These are phyloP conservation scores for Triticum monococcum DNA, from an alignment of 176 grass and related monocot species.

Conservation along the genomic window DNA sequence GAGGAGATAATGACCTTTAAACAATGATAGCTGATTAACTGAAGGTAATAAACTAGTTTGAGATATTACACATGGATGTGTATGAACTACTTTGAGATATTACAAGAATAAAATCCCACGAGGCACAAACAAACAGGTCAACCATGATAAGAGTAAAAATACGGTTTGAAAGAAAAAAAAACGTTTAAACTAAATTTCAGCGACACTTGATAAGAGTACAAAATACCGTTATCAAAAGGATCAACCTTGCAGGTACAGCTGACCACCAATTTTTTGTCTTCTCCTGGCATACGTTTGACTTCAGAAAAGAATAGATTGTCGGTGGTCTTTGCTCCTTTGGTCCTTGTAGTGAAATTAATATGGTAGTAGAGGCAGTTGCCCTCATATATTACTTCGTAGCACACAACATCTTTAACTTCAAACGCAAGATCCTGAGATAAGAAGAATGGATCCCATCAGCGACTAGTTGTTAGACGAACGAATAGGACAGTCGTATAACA, in stretches of 20 bases:
- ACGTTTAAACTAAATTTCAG: not conserved
- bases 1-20: too few species aligned
- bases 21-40: too few species aligned
- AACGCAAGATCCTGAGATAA: not conserved
- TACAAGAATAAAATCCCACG: not conserved
- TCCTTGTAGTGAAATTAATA: slow-evolving; percentile 1
- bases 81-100: not conserved
- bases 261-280: not conserved
- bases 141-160: too few species aligned
- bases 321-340: not conserved
- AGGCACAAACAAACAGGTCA: not conserved
- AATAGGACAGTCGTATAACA: too few species aligned
- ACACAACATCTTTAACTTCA: not conserved
- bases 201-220: not conserved
- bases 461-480: not conserved
- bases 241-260: not conserved
- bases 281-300: not conserved
- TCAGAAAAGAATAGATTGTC: not conserved
- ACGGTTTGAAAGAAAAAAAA: not conserved
- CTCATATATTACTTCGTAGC: not conserved
- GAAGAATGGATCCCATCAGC: not conserved
- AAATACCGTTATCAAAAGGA: not conserved
- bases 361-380: not conserved
- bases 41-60: not conserved
- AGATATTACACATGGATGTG: not conserved